Evolutionary conservation across 805 yeast species (phyloP).

Genomic region (Pichia scutulata): DNA sequence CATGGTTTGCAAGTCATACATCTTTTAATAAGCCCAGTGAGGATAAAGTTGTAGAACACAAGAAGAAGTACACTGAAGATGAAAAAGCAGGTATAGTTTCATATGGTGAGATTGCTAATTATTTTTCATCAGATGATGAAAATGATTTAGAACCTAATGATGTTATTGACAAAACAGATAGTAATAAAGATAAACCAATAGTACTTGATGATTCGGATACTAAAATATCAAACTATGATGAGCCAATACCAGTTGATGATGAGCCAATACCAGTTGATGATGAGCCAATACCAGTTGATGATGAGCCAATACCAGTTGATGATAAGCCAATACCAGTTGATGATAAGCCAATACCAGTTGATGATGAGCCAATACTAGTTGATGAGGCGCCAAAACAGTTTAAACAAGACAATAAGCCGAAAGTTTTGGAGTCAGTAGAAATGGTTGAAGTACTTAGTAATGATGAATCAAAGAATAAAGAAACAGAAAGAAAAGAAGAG

Average conservation of each 20-base stretch:
- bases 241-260: not conserved
- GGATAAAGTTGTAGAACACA: too few species aligned
- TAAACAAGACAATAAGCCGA: not conserved
- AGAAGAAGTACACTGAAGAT: conserved; percentile 25
- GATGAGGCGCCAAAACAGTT: too few species aligned
- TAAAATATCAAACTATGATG: not conserved
- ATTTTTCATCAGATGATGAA: conserved; percentile 14
- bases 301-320: not conserved
- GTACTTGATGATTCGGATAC: not conserved
- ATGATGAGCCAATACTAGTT: too few species aligned
- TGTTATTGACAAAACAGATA: not conserved
- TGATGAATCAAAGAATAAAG: not conserved
- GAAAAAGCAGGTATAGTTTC: conserved; percentile 44
- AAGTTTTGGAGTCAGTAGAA: not conserved
- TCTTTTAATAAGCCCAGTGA: conserved; percentile 4
- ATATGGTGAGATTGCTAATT: conserved; percentile 39
- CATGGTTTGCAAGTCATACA: conserved; percentile 27
- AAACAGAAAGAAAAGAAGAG: not conserved
- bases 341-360: too few species aligned
- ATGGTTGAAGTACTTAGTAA: not conserved
- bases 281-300: too few species aligned
- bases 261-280: not conserved
- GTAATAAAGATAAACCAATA: not conserved
- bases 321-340: not conserved
- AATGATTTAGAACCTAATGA: conserved; percentile 14